Conservation (phyloP, 2,329 filamentous ascomycete genomes). For the Aureobasidium sp. region DNA sequence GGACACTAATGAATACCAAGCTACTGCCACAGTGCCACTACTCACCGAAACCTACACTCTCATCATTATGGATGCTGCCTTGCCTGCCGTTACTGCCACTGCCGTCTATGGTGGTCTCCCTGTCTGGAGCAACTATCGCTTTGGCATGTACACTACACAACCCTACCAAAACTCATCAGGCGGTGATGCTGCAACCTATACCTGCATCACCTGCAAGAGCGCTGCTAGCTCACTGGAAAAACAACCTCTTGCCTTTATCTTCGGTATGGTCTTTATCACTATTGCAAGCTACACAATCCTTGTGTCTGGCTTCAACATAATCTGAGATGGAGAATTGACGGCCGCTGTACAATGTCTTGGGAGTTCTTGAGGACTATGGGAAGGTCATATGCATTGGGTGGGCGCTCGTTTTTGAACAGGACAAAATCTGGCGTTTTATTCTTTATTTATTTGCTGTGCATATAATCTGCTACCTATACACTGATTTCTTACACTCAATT, state of each 20-base stretch:
- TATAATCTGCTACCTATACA: neutral
- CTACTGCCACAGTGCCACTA: constrained; percentile 42
- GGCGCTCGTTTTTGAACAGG: neutral
- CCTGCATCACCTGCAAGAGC: constrained; percentile 48
- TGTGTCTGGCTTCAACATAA: constrained; percentile 19
- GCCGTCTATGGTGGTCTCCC: constrained; percentile 48
- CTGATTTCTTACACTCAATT: neutral
- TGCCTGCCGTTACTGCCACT: constrained; percentile 40
- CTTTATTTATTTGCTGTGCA: neutral
- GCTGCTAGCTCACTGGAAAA: constrained; percentile 45
- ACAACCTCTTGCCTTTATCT: constrained; percentile 46
- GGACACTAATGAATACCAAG: constrained; percentile 50
- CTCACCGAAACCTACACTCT: constrained; percentile 55
- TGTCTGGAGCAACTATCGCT: constrained; percentile 43
- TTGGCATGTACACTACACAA: constrained; percentile 55
- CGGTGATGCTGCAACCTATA: neutral
- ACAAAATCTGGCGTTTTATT: neutral
- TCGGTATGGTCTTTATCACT: constrained; percentile 48
- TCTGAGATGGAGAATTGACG: neutral
- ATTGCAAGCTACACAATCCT: constrained; percentile 50
- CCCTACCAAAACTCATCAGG: constrained; percentile 39
- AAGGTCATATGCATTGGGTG: neutral
- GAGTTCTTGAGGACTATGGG: neutral
- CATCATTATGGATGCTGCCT: constrained; percentile 49
- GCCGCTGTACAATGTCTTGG: neutral